A percentile compares a stretch with the other conserved stretches of the same genome.
phyloP scores from a whole-genome alignment of 306 rosid genomes.

The Rosa multiflora region DNA sequence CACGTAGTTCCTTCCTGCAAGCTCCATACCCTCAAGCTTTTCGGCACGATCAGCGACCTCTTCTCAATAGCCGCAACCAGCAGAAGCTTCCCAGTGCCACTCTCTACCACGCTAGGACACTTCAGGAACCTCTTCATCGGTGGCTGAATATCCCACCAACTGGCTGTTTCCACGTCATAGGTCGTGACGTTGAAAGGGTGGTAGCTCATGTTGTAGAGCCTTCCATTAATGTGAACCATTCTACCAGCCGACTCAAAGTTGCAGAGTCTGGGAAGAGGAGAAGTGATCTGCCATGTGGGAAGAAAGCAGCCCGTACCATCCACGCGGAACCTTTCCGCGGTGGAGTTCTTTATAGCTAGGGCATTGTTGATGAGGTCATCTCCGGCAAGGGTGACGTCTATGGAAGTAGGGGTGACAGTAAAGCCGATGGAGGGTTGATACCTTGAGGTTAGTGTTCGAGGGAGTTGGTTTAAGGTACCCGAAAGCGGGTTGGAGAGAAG shows the following conservation, averaged over 20 bases:
- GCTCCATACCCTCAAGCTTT: conserved; percentile 79
- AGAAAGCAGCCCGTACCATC: conserved; percentile 62
- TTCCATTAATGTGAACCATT: conserved; percentile 65
- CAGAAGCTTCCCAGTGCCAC: conserved; percentile 51
- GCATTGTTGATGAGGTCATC: conserved; percentile 81
- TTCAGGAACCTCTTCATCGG: conserved; percentile 78
- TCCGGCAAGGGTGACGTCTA: conserved; percentile 71
- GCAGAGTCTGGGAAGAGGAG: conserved; percentile 70
- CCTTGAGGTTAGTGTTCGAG: conserved; percentile 62
- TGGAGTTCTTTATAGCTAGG: conserved; percentile 79
- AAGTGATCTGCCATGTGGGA: conserved; percentile 74
- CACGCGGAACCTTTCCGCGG: conserved; percentile 74
- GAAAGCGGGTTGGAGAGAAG: conserved; percentile 65
- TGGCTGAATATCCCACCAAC: conserved; percentile 81
- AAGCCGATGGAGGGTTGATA: conserved; percentile 83
- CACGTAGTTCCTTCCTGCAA: conserved; percentile 71
- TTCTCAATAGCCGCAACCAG: conserved; percentile 78
- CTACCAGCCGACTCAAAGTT: conserved; percentile 66
- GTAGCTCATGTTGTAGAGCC: conserved; percentile 80
- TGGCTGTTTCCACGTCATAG: conserved; percentile 47
- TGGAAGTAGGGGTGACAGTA: conserved; percentile 51
- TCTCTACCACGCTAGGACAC: conserved; percentile 71
- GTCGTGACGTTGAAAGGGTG: conserved; percentile 72
- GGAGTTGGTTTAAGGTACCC: conserved; percentile 61
- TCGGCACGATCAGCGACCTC: conserved; percentile 78